Evolutionary conservation across 352 stramenopile genomes (phyloP), one percentile per base, ranked within the genome.

Genomic region (Phytophthora sansomeana): DNA sequence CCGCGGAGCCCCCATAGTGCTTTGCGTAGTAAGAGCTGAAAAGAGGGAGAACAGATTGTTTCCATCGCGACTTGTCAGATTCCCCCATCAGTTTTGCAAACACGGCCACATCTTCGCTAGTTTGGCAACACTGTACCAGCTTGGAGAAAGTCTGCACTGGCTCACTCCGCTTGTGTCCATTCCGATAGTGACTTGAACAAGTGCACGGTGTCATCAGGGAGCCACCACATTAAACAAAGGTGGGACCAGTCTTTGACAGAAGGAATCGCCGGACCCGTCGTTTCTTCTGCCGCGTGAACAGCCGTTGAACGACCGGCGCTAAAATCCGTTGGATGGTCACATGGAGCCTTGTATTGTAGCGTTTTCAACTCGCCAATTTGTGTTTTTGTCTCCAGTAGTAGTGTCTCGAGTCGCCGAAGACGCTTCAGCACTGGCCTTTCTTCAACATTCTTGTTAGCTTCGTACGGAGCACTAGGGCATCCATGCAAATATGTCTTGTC

Each of bases 401-500:
- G 19, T 2, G 49, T 44, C 13, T 67, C 59, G 2, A 67, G 59
- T 6, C n/a, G 42, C 5, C 33, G 30, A 28, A 61, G 42, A 0
- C 49, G 14, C 16, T 65, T 65, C 2, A 58, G 36, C 5, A 58
- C 58, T 9, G 42, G 41, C 13, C 59, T 32, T 50, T 67, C 26
- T 44, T 62, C 33, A 2, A 55, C 13, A 10, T 49, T 56, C 19
- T 28, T 28, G 28, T 17, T 57, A 1, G 33, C 33, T 28, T 58
- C 36, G 29, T 49, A 58, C 16, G 52, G 38, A 2, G 26, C 52
- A 11, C 55, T 63, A 16, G 58, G 47, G 32, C 36, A 66, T 11
- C 47, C 58, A 32, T 66, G 58, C 14, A 66, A 19, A 46, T 66
- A 58, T 7, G 5, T 58, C 19, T 66, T 61, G 16, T 67, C 32